Percentiles rank a stretch among this genome's conserved stretches.
Evolutionary conservation across 768 basidiomycete species (phyloP).

Genomic region (Cystoderma amianthinum): DNA sequence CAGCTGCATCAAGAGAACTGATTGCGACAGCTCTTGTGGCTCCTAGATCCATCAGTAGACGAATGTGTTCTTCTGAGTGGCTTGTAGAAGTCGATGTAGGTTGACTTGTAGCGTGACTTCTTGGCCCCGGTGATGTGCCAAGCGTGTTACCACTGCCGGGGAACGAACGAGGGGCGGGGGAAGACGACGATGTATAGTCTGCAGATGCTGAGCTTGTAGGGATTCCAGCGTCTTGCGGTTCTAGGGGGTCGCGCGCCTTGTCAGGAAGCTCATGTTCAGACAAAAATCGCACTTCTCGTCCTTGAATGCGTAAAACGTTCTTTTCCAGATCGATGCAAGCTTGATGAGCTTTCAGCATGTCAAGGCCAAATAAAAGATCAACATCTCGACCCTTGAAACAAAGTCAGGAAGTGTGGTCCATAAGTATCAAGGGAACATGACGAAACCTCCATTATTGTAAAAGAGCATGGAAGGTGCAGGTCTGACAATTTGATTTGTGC

Average conservation of each 20-base stretch:
- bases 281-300: slow-evolving; percentile 82
- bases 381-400: slow-evolving; percentile 73
- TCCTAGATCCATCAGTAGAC: slow-evolving; percentile 70
- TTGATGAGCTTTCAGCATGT: slow-evolving; percentile 98
- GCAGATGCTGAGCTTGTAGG: slow-evolving; percentile 10
- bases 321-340: slow-evolving; percentile 93
- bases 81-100: slow-evolving; percentile 15
- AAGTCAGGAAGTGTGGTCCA: too few relatives aligned
- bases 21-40: slow-evolving; percentile 74
- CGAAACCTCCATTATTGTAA: slow-evolving; percentile 96
- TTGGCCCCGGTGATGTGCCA: slow-evolving; percentile 33
- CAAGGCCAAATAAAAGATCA: slow-evolving; percentile 95
- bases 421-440: too few relatives aligned
- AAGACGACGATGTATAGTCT: slow-evolving; percentile 12
- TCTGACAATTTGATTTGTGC: slow-evolving; percentile 88
- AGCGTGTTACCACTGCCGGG: slow-evolving; percentile 66
- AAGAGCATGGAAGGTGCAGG: slow-evolving; percentile 80
- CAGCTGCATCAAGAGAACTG: slow-evolving; percentile 65
- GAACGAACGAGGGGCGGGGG: slow-evolving; percentile 30
- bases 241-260: slow-evolving; percentile 44
- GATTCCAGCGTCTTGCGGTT: slow-evolving; percentile 14
- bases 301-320: slow-evolving; percentile 87
- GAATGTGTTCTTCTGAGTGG: slow-evolving; percentile 57
- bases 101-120: slow-evolving; percentile 10
- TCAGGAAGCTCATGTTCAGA: slow-evolving; percentile 92